These are phyloP conservation scores for Nidularia sp. DNA, from an alignment of 768 basidiomycete species.

Conservation along the genomic window DNA sequence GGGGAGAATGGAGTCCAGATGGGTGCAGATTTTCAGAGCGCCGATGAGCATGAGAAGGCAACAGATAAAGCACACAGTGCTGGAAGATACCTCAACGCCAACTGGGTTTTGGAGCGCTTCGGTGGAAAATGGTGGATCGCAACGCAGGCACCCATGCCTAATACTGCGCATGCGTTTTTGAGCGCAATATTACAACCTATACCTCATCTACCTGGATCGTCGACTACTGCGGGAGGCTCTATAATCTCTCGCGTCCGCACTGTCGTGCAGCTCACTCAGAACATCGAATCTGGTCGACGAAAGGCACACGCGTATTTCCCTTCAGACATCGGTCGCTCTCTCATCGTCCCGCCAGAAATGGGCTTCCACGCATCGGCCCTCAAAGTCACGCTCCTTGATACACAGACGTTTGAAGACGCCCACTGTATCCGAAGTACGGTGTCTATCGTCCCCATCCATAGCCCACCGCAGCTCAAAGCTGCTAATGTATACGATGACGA, in stretches of 20 bases:
- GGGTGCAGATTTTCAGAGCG: conserved; percentile 1
- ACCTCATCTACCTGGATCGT: conserved; percentile 1
- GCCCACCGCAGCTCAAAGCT: conserved; percentile 5
- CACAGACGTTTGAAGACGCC: conserved; percentile 45
- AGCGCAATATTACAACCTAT: conserved; percentile 57
- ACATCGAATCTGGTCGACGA: conserved; percentile 61
- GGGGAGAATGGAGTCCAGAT: conserved; percentile 17
- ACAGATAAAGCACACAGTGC: conserved; percentile 3
- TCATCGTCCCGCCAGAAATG: conserved; percentile 40
- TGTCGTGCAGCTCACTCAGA: conserved; percentile 77
- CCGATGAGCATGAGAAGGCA: conserved; percentile 1
- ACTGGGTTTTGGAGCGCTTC: conserved; percentile 73
- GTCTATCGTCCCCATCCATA: conserved; percentile 37
- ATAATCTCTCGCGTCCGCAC: conserved; percentile 54
- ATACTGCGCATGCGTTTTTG: conserved; percentile 74
- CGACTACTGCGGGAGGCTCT: conserved; percentile 5
- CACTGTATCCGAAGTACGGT: conserved; percentile 61
- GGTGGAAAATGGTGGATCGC: conserved; percentile 84
- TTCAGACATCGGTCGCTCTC: conserved; percentile 44
- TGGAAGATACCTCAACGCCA: conserved; percentile 76
- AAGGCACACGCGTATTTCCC: conserved; percentile 85
- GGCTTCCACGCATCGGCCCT: conserved; percentile 38
- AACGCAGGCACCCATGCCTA: conserved; percentile 73
- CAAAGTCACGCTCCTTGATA: conserved; percentile 53
- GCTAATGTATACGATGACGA: conserved; percentile 1